phyloP scores from a whole-genome alignment of 1,284 basidiomycete species.

The Sphagnurus paluster region DNA sequence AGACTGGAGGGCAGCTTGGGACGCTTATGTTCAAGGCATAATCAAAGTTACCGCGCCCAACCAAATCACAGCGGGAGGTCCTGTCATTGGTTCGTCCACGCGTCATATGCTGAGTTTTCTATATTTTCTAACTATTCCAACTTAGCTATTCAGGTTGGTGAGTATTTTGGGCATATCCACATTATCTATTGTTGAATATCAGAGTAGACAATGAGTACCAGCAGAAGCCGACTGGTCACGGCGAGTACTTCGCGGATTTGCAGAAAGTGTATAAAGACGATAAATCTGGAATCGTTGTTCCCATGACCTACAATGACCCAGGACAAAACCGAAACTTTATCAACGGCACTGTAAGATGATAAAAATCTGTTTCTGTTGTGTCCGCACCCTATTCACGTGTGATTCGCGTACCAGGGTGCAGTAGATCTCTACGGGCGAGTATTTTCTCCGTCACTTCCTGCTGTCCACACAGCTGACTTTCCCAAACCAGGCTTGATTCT shows the following conservation, averaged over 20 bases:
- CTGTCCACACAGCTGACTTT: background rate
- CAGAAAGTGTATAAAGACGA: constrained; percentile 48
- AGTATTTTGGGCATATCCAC: constrained; percentile 14
- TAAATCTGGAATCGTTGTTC: constrained; percentile 60
- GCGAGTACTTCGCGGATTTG: constrained; percentile 68
- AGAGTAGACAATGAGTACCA: constrained; percentile 74
- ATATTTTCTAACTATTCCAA: background rate
- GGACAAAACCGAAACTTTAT: constrained; percentile 62
- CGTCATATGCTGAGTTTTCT: background rate
- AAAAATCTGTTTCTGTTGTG: background rate
- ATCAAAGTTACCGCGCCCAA: constrained; percentile 60
- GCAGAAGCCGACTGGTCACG: constrained; percentile 45
- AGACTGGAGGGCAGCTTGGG: constrained; percentile 70
- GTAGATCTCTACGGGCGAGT: constrained; percentile 54
- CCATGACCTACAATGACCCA: constrained; percentile 74
- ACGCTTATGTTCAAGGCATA: constrained; percentile 66
- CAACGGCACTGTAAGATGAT: constrained; percentile 53
- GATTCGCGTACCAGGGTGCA: constrained; percentile 38
- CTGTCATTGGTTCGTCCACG: constrained; percentile 61
- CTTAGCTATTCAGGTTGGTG: constrained; percentile 68
- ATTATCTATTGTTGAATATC: background rate
- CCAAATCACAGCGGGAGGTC: constrained; percentile 70
- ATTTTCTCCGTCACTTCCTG: constrained; percentile 5
- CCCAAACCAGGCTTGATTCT: constrained; percentile 48
- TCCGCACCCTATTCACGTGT: background rate